Conservation (phyloP, 2,329 filamentous ascomycete genomes). For the Colletotrichum eremochloae region DNA sequence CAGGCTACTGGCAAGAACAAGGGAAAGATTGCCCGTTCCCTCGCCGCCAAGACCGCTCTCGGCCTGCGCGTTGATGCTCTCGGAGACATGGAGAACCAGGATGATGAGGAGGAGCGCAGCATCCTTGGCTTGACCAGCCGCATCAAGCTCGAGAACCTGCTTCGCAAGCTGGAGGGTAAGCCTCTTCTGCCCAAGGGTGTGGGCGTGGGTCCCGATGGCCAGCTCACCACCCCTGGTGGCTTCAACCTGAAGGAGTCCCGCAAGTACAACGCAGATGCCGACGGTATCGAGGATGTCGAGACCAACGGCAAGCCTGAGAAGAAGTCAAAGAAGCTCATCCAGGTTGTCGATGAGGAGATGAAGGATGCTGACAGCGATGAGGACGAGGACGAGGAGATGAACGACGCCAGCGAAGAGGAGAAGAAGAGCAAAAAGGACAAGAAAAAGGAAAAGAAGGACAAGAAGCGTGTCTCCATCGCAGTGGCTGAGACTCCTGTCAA, state of each 20-base stretch:
- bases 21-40: slow-evolving; percentile 98
- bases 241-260: slow-evolving; percentile 93
- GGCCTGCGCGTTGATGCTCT: slow-evolving; percentile 92
- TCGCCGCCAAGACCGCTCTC: slow-evolving; percentile 92
- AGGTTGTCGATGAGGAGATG: slow-evolving; percentile 61
- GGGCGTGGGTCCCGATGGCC: slow-evolving; percentile 80
- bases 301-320: slow-evolving; percentile 53
- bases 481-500: slow-evolving; percentile 52
- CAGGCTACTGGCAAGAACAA: slow-evolving; percentile 99
- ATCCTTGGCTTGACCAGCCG: slow-evolving; percentile 81
- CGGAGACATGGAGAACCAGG: slow-evolving; percentile 71
- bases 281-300: slow-evolving; percentile 78
- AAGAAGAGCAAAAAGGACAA: slow-evolving; percentile 56
- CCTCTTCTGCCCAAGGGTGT: slow-evolving; percentile 83
- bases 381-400: slow-evolving; percentile 56
- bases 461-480: slow-evolving; percentile 41
- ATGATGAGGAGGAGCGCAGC: slow-evolving; percentile 90
- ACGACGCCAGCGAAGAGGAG: slow-evolving; percentile 51
- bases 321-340: slow-evolving; percentile 55
- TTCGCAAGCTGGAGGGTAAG: slow-evolving; percentile 89
- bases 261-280: slow-evolving; percentile 95
- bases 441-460: slow-evolving; percentile 57
- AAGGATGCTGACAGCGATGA: slow-evolving; percentile 54
- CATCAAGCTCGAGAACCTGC: slow-evolving; percentile 80
- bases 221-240: slow-evolving; percentile 75